Conservation (phyloP, 2,329 filamentous ascomycete genomes). For the Lojkania enalia region DNA sequence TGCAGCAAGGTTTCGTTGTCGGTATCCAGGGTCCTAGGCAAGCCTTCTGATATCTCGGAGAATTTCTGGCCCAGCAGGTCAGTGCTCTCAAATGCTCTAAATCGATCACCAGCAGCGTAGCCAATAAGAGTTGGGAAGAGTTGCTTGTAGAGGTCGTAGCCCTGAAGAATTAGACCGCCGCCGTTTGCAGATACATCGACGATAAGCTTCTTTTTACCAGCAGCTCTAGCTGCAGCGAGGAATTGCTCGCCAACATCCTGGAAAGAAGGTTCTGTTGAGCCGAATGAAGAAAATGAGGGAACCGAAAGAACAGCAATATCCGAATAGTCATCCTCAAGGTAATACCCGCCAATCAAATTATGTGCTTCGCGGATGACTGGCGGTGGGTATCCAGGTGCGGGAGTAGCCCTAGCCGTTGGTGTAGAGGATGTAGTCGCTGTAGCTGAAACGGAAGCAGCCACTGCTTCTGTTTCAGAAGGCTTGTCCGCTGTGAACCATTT, state of each 20-base stretch:
- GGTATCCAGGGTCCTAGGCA: slow-evolving; percentile 34
- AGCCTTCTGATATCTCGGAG: slow-evolving; percentile 34
- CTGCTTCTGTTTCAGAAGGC: slow-evolving; percentile 16
- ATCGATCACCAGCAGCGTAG: slow-evolving; percentile 55
- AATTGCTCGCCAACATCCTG: slow-evolving; percentile 48
- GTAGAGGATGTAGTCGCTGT: slow-evolving; percentile 25
- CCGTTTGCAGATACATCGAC: slow-evolving; percentile 63
- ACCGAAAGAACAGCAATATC: slow-evolving; percentile 53
- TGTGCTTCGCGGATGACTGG: slow-evolving; percentile 47
- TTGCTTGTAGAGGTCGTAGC: slow-evolving; percentile 64
- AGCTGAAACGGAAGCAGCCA: slow-evolving; percentile 17
- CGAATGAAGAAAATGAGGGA: slow-evolving; percentile 45
- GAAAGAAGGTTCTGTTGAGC: slow-evolving; percentile 41
- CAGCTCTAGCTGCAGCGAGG: slow-evolving; percentile 49
- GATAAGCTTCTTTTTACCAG: slow-evolving; percentile 63
- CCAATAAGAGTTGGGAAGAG: slow-evolving; percentile 55
- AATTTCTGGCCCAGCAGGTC: slow-evolving; percentile 49
- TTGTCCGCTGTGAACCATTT: slow-evolving; percentile 36
- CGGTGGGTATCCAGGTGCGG: slow-evolving; percentile 50
- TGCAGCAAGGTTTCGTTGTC: slow-evolving; percentile 43
- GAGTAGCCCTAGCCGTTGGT: slow-evolving; percentile 26
- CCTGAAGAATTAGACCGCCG: slow-evolving; percentile 62
- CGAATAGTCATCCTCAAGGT: slow-evolving; percentile 49
- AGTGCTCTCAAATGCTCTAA: slow-evolving; percentile 55
- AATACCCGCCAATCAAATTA: slow-evolving; percentile 54